Evolutionary conservation across 441 rosid genomes (phyloP), one percentile per base, ranked within the genome.

Genomic region (Isatis lusitanica): DNA sequence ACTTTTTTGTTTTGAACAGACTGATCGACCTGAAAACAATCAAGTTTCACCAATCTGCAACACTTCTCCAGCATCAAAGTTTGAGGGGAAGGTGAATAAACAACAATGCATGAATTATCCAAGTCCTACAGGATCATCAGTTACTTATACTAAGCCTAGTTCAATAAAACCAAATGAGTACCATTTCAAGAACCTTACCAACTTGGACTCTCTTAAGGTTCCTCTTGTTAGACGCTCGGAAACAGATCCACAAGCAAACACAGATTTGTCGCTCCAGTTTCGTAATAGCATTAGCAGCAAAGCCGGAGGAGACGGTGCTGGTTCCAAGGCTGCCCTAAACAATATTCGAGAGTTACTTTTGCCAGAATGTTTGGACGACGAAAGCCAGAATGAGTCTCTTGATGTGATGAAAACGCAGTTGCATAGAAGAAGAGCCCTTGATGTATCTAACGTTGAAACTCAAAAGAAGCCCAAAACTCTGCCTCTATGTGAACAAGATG

Each of bases 221-320:
- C 84, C 82, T 42, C 6, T 70, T 38, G 81, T 69, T 71, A 56
- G 48, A 48, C 63, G 33, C 36, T 74, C 82, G 10, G 86, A 74
- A 66, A 51, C 63, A 12, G 63, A 56, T 63, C 83, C 83, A 72
- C 71, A 48, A 60, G 40, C 66, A 61, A 78, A 62, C 70, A 76
- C 78, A 65, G 71, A 78, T 69, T 71, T 74, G 80, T 72, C 88
- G 4, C 62, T 74, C 69, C 86, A 73, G 42, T 74, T 81, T 75
- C 75, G 74, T 68, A 76, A 64, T 66, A 67, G 28, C 57, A 52
- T 24, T 63, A 63, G 57, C 62, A 60, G 76, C 66, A 76, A 68
- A 59, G 75, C 52, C 6, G 66, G 50, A 67, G 78, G 78, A 73
- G 82, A 72, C 56, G 64, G 59, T 33, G 31, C 40, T 70, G 61